Evolutionary conservation across 2,329 filamentous ascomycete genomes (phyloP).

Genomic region (Fusarium chaquense): DNA sequence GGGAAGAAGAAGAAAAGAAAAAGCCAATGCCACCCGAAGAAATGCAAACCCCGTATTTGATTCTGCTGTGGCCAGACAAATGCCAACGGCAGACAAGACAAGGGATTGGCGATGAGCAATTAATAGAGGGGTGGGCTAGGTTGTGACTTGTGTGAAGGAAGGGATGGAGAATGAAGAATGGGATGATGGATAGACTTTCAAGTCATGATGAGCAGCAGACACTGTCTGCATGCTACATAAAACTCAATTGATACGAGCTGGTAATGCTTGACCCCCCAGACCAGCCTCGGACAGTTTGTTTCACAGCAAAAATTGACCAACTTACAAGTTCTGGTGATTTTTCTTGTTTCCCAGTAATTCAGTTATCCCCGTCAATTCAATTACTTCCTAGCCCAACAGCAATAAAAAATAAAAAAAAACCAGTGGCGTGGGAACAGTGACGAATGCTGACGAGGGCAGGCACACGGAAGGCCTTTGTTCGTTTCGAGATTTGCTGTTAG

Average conservation of each 20-base stretch:
- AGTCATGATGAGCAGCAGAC: slow-evolving; percentile 23
- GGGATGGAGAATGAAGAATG: slow-evolving; percentile 34
- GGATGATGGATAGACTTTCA: slow-evolving; percentile 25
- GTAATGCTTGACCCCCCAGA: background rate
- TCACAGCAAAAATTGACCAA: slow-evolving; percentile 9
- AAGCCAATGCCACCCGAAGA: slow-evolving; percentile 32
- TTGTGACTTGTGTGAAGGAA: slow-evolving; percentile 1
- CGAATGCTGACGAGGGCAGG: slow-evolving; percentile 38
- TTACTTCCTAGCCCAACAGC: slow-evolving; percentile 24
- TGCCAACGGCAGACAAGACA: slow-evolving; percentile 36
- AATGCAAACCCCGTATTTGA: slow-evolving; percentile 31
- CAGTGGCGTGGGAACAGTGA: slow-evolving; percentile 44
- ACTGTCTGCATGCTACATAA: slow-evolving; percentile 9
- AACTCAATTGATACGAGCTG: slow-evolving; percentile 7
- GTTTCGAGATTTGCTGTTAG: slow-evolving; percentile 34
- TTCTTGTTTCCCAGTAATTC: slow-evolving; percentile 11
- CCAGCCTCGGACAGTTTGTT: background rate
- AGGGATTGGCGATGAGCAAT: slow-evolving; percentile 32
- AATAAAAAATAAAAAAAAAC: slow-evolving; percentile 9
- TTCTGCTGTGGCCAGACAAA: slow-evolving; percentile 31
- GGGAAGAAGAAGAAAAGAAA: slow-evolving; percentile 13
- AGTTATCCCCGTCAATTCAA: slow-evolving; percentile 24
- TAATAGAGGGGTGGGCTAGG: slow-evolving; percentile 25
- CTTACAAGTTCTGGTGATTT: slow-evolving; percentile 16
- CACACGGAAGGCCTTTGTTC: slow-evolving; percentile 15